A percentile compares a stretch with the other conserved stretches of the same genome.
Conservation (phyloP, 805 yeast genomes). For the Suhomyces sp. region DNA sequence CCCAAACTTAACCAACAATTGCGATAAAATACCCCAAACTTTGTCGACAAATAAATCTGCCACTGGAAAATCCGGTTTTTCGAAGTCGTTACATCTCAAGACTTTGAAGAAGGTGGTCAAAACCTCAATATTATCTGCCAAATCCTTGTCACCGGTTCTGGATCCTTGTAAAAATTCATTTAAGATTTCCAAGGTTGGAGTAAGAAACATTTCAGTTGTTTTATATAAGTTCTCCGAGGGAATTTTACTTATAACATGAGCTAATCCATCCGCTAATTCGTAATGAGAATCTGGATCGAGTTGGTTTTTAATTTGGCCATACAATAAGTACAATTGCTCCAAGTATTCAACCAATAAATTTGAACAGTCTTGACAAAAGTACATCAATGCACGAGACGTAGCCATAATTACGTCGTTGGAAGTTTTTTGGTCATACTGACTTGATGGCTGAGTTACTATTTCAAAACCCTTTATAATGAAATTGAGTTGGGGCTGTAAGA, state of each 20-base stretch:
- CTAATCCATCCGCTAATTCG: constrained; percentile 87
- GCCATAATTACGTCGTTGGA: constrained; percentile 65
- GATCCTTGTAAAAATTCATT: constrained; percentile 13
- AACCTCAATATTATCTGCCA: constrained; percentile 74
- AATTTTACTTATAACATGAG: constrained; percentile 71
- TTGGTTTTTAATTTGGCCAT: constrained; percentile 49
- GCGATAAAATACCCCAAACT: constrained; percentile 58
- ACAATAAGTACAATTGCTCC: constrained; percentile 74
- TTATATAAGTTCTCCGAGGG: constrained; percentile 52
- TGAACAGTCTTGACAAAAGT: constrained; percentile 90
- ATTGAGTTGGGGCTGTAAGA: constrained; percentile 75
- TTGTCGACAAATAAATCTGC: constrained; percentile 52
- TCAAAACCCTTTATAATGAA: constrained; percentile 78
- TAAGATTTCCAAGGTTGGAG: constrained; percentile 55
- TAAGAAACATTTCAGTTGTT: constrained; percentile 61
- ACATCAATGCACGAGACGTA: constrained; percentile 91
- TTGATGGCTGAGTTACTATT: constrained; percentile 9
- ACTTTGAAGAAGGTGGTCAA: constrained; percentile 59
- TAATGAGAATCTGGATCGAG: constrained; percentile 68
- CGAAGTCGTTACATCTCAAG: constrained; percentile 48
- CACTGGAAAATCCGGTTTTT: constrained; percentile 45
- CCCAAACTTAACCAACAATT: constrained; percentile 55
- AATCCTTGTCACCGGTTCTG: constrained; percentile 6
- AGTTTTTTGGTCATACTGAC: constrained; percentile 15
- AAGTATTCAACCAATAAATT: constrained; percentile 59